Percentiles rank a stretch among this genome's conserved stretches.
Conservation (phyloP, 768 basidiomycete species). For the Baorangia bicolor region DNA sequence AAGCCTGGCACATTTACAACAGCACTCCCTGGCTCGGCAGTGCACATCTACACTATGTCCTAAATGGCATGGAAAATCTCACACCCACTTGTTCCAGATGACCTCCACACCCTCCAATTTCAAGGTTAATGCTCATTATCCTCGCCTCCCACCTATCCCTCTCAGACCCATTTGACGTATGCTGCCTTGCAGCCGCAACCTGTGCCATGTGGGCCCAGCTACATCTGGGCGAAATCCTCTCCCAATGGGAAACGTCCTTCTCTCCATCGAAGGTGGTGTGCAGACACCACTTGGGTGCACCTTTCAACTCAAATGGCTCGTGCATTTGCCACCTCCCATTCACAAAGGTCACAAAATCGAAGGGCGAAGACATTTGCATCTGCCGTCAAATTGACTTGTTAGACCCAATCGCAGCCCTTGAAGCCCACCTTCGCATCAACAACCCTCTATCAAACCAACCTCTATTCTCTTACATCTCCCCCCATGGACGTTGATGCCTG, state of each 20-base stretch:
- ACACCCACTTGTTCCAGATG: neutral
- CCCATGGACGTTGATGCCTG: neutral
- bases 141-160: neutral
- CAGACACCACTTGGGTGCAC: rapidly evolving
- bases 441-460: neutral
- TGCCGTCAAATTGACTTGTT: conserved; percentile 24
- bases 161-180: neutral
- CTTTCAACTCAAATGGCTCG: neutral
- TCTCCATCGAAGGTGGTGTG: rapidly evolving
- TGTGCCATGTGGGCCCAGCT: conserved; percentile 2
- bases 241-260: neutral
- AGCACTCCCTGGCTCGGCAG: neutral
- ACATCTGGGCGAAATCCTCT: neutral
- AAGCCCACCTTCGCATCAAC: conserved; percentile 10
- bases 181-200: neutral
- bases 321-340: conserved; percentile 1
- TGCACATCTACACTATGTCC: neutral
- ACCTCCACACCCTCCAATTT: conserved; percentile 22
- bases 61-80: neutral
- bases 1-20: neutral
- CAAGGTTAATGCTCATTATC: conserved; percentile 15
- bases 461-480: neutral
- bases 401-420: conserved; percentile 18
- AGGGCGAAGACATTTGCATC: conserved; percentile 35
- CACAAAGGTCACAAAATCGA: conserved; percentile 9